Conservation (phyloP, 1,139 yeast genomes). For the Sugiyamaella castrensis region DNA sequence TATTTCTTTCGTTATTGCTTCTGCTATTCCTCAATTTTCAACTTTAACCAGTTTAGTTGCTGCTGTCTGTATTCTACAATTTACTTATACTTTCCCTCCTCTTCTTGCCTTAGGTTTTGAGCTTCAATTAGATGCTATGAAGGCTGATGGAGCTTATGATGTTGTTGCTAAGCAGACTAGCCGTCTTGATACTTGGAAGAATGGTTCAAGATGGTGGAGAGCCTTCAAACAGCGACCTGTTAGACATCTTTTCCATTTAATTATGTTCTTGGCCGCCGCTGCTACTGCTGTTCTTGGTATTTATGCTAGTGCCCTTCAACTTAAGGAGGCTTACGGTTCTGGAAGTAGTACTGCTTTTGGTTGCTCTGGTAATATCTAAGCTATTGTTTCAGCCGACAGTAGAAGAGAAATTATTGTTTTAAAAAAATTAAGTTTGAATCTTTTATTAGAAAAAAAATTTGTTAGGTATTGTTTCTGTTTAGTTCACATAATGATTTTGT, state of each 20-base stretch:
- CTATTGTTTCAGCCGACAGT: too few species aligned
- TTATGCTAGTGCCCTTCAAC: slow-evolving; percentile 32
- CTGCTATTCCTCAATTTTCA: slow-evolving; percentile 54
- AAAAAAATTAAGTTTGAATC: too few species aligned
- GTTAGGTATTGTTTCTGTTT: too few species aligned
- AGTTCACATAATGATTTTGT: too few species aligned
- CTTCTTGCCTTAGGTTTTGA: slow-evolving; percentile 39
- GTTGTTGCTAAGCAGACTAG: slow-evolving; percentile 34
- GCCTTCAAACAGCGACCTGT: slow-evolving; percentile 27
- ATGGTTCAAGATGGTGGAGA: slow-evolving; percentile 39
- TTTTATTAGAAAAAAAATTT: too few species aligned
- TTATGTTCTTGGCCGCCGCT: slow-evolving; percentile 40
- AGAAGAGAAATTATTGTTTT: too few species aligned
- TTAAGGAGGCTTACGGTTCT: slow-evolving; percentile 20
- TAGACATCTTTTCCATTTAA: slow-evolving; percentile 32
- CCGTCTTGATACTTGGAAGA: slow-evolving; percentile 38
- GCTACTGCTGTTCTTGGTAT: slow-evolving; percentile 42
- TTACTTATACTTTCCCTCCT: slow-evolving; percentile 48
- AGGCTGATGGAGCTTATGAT: slow-evolving; percentile 37
- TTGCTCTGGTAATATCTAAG: too few species aligned
- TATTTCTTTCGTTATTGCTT: slow-evolving; percentile 46
- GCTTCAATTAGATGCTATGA: slow-evolving; percentile 39
- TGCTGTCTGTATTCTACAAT: slow-evolving; percentile 48
- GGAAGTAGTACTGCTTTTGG: slow-evolving; percentile 16
- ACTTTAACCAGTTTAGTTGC: slow-evolving; percentile 50